Conservation (phyloP, 352 stramenopile genomes). For the Peronospora tabacina region DNA sequence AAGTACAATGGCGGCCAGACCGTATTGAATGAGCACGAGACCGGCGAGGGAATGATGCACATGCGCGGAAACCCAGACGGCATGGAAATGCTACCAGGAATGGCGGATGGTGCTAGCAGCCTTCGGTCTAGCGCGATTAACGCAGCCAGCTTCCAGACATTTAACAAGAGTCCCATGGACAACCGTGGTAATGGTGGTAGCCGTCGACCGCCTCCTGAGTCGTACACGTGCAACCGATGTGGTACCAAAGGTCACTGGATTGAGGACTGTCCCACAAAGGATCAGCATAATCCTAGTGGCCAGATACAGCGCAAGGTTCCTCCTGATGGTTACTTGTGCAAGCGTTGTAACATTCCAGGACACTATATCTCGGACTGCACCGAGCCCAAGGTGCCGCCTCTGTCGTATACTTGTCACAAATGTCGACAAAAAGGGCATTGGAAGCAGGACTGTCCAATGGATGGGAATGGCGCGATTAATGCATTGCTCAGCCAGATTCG, state of each 20-base stretch:
- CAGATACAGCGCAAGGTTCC: constrained; percentile 43
- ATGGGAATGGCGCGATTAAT: constrained; percentile 46
- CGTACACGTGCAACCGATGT: constrained; percentile 85
- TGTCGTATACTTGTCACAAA: constrained; percentile 82
- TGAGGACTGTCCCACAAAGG: constrained; percentile 80
- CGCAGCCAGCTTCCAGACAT: constrained; percentile 62
- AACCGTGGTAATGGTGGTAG: constrained; percentile 22
- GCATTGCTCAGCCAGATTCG: constrained; percentile 36
- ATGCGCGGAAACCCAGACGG: constrained; percentile 21
- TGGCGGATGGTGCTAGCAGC: constrained; percentile 45
- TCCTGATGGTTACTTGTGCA: constrained; percentile 78
- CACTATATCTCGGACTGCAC: constrained; percentile 86
- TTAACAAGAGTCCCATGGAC: constrained; percentile 34
- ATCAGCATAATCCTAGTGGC: constrained; percentile 34
- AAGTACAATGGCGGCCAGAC: constrained; percentile 80
- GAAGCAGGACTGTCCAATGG: constrained; percentile 84
- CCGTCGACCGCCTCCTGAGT: constrained; percentile 62
- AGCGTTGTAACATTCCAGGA: constrained; percentile 75
- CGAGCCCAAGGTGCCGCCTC: constrained; percentile 71
- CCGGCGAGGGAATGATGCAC: constrained; percentile 28
- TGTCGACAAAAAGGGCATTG: constrained; percentile 84
- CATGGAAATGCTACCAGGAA: constrained; percentile 56
- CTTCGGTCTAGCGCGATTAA: constrained; percentile 68
- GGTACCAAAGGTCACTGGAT: constrained; percentile 84
- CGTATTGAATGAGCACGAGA: constrained; percentile 63